A percentile compares a stretch with the other conserved stretches of the same genome.
Evolutionary conservation across 805 yeast genomes (phyloP).

Genomic region (Metschnikowia arizonensis): DNA sequence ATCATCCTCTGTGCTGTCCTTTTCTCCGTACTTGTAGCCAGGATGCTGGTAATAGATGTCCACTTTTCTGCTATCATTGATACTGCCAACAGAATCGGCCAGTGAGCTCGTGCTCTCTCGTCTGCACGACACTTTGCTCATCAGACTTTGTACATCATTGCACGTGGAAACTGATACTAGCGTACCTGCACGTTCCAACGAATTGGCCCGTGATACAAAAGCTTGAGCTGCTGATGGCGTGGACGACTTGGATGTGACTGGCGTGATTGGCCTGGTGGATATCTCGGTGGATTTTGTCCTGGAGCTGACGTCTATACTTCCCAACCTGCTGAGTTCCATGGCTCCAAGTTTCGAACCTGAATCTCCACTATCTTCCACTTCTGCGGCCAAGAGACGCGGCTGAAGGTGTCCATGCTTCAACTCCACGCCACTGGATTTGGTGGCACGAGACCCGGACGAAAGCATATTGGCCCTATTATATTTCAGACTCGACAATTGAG

Average conservation of each 20-base stretch:
- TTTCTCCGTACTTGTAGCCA: conserved; percentile 25
- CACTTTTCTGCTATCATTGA: conserved; percentile 23
- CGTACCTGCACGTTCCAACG: conserved; percentile 33
- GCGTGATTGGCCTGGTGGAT: conserved; percentile 7
- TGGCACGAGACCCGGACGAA: conserved; percentile 12
- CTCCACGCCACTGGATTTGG: conserved; percentile 46
- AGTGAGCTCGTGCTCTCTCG: conserved; percentile 23
- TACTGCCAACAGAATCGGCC: conserved; percentile 28
- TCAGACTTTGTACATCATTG: conserved; percentile 20
- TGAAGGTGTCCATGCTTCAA: conserved; percentile 60
- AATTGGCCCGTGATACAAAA: conserved; percentile 23
- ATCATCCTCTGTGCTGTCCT: conserved; percentile 19
- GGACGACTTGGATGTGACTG: conserved; percentile 14
- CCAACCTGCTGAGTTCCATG: not conserved
- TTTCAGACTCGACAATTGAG: conserved; percentile 19
- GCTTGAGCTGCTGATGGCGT: conserved; percentile 10
- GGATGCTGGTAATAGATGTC: conserved; percentile 42
- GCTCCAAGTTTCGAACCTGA: conserved; percentile 12
- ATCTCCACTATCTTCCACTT: conserved; percentile 52
- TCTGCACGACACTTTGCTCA: conserved; percentile 16
- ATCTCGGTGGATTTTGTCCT: not conserved
- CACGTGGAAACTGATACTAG: conserved; percentile 20
- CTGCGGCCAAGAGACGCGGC: conserved; percentile 69
- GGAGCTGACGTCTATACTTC: not conserved
- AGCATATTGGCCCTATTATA: conserved; percentile 10